Base-by-base conservation (phyloP, 1,139 yeast genomes). In the Suhomyces chickasaworum region DNA sequence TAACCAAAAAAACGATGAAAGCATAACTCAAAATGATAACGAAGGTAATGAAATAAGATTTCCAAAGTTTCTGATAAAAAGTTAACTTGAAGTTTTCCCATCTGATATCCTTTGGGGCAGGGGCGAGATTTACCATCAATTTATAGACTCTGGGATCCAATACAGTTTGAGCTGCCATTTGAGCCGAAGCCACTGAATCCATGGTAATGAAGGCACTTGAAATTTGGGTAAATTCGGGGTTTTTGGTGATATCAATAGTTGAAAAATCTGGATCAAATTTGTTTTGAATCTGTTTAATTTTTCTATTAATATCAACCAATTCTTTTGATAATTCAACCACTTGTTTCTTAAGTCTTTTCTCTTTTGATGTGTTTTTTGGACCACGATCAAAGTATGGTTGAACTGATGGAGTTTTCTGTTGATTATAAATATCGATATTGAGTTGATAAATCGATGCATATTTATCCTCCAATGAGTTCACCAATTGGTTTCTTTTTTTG, bases 151-250 rank as follows among this genome's bases (percentile, higher is more conserved):
- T 73, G 6, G 93, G 93, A 58, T 86, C 93, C 45, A 86, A 64
- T 0, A 86, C 87, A 0, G 93, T 86, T 59, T 86, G 95, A 0
- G 93, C 93, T 2, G 89, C 87, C 89, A 86, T 85, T 64, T 86
- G 95, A 0, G 93, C 93, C 39, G 87, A 81, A 0, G 93, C 93
- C 0, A 86, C 93, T 0, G 89, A 81, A 53, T 85, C 89, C 93
- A 86, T 85, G 0, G 93, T 86, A 6, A 86, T 79, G 58, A 86
- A 86, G 0, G 93, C 93, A 8, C 89, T 80, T 8, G 89, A 83
- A 0, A 87, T 75, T 23, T 64, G 70, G 35, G 58, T 63, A 51
- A 70, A 69, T 33, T 59, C 64, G 2, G 64, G 65, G 43, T 66
- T 53, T 12, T 56, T 53, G n/a, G 51, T 53, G 12, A 59, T 50